Evolutionary conservation across 176 grass and related monocot species (phyloP).

Genomic region (Raddia guianensis): DNA sequence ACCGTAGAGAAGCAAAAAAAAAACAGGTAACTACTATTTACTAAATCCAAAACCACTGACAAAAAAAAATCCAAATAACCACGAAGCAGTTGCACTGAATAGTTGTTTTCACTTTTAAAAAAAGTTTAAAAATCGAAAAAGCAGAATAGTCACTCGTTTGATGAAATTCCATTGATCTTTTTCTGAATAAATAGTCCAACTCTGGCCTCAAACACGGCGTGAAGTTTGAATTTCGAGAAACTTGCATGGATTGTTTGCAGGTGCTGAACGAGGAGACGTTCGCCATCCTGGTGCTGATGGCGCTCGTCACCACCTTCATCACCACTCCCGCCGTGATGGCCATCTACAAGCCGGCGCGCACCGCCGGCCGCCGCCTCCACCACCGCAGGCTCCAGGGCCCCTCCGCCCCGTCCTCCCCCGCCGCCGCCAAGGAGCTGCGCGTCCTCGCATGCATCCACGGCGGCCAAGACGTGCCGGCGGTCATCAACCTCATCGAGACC

Average conservation of each 20-base stretch:
- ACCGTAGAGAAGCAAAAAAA: too few species aligned
- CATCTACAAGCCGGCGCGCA: conserved; percentile 83
- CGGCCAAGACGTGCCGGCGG: conserved; percentile 58
- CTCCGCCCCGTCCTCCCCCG: conserved; percentile 54
- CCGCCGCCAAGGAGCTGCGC: conserved; percentile 60
- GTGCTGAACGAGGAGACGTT: conserved; percentile 87
- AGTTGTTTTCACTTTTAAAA: too few species aligned
- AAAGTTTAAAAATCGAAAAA: too few species aligned
- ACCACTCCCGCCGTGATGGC: conserved; percentile 82
- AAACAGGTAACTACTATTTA: too few species aligned
- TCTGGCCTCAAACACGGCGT: too few species aligned
- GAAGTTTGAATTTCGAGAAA: too few species aligned
- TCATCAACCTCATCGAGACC: conserved; percentile 85
- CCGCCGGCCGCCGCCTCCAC: conserved; percentile 34
- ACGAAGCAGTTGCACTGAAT: too few species aligned
- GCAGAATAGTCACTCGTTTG: too few species aligned
- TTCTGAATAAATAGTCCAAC: too few species aligned
- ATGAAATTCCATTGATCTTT: too few species aligned
- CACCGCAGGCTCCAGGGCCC: conserved; percentile 63
- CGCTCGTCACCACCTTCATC: conserved; percentile 87
- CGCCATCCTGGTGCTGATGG: conserved; percentile 85
- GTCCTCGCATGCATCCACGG: conserved; percentile 76
- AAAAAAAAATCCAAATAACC: too few species aligned
- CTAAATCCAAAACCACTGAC: too few species aligned
- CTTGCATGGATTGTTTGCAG: conserved; percentile 19